Evolutionary conservation across 2,329 filamentous ascomycete species (phyloP), one percentile per base, ranked within the genome.

Genomic region (Colletotrichum chrysophilum): DNA sequence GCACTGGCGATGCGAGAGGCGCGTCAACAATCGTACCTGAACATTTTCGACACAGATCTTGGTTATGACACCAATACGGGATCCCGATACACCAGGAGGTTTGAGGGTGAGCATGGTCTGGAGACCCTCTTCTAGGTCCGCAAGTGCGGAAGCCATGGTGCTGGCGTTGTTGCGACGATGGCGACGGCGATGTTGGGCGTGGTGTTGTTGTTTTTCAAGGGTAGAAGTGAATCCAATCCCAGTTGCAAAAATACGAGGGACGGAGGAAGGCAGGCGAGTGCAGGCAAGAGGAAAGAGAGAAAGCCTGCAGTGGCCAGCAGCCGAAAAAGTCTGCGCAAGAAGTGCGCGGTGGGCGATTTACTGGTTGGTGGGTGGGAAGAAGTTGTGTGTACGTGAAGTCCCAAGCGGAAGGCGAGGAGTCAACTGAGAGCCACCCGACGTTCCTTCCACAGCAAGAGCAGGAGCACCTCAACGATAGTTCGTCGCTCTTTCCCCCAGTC

Each of bases 51-150:
- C 94, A 87, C 96, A 98, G 58, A 98, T 92, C 34, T 92, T 89
- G 24, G 96, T 98, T 86, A 99, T 92, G 83, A 93, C 92, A 80
- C 91, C 92, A 85, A 99, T 98, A 87, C 97, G 96, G 79, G 95
- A 95, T 80, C 96, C 96, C 77, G 96, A 98, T 75, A 98, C 96
- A 83, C 97, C 97, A 69, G 97, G 97, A 60, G 97, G 94, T 87
- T 98, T 98, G 83, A 98, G 89, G 79, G 91, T 90, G 82, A 96
- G 94, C 93, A 99, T 96, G 82, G 94, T 96, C 88, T 97, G 95
- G 83, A 99, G 92, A 86, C 94, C 94, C 82, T 93, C 90, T 87
- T 98, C 96, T 87, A 99, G 89, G 85, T 98, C 96, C 88, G 94
- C 93, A 91, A 98, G 94, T 30, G 70, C 92, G 84, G 95, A 94